These are phyloP conservation scores for Pichia eremophila DNA, from an alignment of 805 yeast species.

Conservation along the genomic window DNA sequence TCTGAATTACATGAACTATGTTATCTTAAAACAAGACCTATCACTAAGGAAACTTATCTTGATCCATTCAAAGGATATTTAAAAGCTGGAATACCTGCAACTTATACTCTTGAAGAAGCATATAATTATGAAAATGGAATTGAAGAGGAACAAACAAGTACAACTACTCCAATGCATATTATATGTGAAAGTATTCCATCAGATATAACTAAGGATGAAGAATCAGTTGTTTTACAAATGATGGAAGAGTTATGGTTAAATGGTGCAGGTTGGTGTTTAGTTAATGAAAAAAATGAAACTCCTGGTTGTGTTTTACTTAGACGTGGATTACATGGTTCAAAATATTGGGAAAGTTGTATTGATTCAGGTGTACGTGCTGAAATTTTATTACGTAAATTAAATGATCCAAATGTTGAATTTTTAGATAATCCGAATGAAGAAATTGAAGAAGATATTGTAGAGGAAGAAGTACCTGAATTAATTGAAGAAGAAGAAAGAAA, in stretches of 20 bases:
- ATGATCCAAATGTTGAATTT: constrained; percentile 55
- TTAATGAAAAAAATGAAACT: constrained; percentile 62
- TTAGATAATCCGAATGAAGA: constrained; percentile 27
- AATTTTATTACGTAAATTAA: constrained; percentile 61
- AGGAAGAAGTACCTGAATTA: background rate
- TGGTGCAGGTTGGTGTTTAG: constrained; percentile 89
- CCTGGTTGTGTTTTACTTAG: constrained; percentile 75
- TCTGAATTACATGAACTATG: constrained; percentile 66
- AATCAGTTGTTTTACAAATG: constrained; percentile 39
- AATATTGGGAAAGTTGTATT: constrained; percentile 44
- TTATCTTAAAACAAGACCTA: constrained; percentile 41
- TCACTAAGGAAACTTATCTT: constrained; percentile 34
- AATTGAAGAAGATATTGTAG: background rate
- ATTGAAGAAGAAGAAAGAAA: constrained; percentile 4
- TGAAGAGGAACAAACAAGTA: constrained; percentile 29
- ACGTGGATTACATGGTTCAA: constrained; percentile 32
- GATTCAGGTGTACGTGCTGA: constrained; percentile 91
- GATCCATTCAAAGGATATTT: constrained; percentile 37
- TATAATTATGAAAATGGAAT: constrained; percentile 40
- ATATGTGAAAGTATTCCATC: constrained; percentile 44
- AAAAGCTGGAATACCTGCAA: constrained; percentile 66
- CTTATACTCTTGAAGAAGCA: constrained; percentile 74
- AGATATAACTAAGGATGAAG: constrained; percentile 34
- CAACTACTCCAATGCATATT: constrained; percentile 75
- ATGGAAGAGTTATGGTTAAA: constrained; percentile 61